Conservation (phyloP, 306 rosid species). For the Rosa lucieae region DNA sequence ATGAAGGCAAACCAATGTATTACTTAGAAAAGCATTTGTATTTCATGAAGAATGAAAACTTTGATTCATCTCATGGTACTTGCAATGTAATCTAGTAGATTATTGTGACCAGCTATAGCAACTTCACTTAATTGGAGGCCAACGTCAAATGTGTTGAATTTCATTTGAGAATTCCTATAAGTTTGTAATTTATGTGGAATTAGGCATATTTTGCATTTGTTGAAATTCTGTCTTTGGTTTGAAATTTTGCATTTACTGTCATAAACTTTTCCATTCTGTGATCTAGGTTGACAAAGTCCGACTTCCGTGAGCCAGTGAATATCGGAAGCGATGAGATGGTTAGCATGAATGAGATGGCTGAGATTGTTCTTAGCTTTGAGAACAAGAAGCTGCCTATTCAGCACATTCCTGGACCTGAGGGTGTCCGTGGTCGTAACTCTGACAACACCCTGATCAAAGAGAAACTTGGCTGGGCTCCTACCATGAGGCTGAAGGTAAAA, state of each 20-base stretch:
- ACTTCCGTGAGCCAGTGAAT: constrained; percentile 93
- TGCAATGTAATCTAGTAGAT: neutral
- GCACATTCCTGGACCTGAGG: constrained; percentile 99
- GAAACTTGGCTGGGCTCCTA: constrained; percentile 99
- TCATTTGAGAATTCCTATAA: neutral
- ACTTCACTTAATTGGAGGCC: neutral
- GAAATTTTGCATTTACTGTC: neutral
- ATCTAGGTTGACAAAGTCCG: constrained; percentile 88
- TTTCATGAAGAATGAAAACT: neutral
- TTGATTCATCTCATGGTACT: neutral
- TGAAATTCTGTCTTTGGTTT: neutral
- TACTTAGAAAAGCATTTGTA: neutral
- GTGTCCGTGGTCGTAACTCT: constrained; percentile 98
- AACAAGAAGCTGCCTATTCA: constrained; percentile 71
- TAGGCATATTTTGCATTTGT: neutral
- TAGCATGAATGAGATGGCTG: constrained; percentile 99
- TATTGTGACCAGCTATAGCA: neutral
- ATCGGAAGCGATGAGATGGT: constrained; percentile 99
- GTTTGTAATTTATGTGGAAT: neutral
- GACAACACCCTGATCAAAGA: constrained; percentile 95
- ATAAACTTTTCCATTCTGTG: neutral
- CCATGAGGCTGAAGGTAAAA: constrained; percentile 91
- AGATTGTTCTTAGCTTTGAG: constrained; percentile 91
- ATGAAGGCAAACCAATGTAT: constrained; percentile 3
- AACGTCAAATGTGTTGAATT: constrained; percentile 1